Evolutionary conservation across 345 rosid species (phyloP), one percentile per base, ranked within the genome.

Genomic region (Schrenkiella parvula): DNA sequence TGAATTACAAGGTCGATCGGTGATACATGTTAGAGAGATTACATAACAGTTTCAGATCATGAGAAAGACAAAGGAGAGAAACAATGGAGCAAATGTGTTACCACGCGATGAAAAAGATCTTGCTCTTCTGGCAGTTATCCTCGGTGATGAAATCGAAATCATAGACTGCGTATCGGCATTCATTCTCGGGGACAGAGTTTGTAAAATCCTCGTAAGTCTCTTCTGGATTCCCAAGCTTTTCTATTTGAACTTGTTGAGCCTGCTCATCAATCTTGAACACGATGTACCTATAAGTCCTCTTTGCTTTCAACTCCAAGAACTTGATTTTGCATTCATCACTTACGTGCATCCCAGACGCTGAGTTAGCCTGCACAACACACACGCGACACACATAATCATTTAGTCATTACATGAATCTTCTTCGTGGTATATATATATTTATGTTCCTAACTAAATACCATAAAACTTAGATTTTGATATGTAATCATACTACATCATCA

Each of bases 61-160:
- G 10, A 3, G 2, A 5, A 41, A 64, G 44, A 29, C 11, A 31
- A 31, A 17, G 23, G n/a, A 62, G 6, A 34, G 5, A 32, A 5
- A 13, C 2, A 59, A n/a, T n/a, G n/a, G n/a, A n/a, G n/a, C n/a
- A n/a, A n/a, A 17, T 35, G 67, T 58, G 38, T 25, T 80, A 86
- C 96, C 91, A 88, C 1, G 96, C 84, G 28, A 89, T 68, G 85
- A 89, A 89, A 81, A 88, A 81, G 55, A 86, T 87, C 82, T 87
- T 89, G 88, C 92, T 87, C 74, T 89, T 89, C 75, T 87, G 89
- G 56, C 86, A 83, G 17, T 88, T 86, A 70, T 89, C 96, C n/a
- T 76, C 56, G 0, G 93, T 88, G 1, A 83, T 88, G 81, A 87
- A 89, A 63, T 89, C 93, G 4, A 83, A 82, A 47, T 89, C 96